Base-by-base conservation (phyloP, 805 yeast species). In the Wickerhamomyces rabaulensis region DNA sequence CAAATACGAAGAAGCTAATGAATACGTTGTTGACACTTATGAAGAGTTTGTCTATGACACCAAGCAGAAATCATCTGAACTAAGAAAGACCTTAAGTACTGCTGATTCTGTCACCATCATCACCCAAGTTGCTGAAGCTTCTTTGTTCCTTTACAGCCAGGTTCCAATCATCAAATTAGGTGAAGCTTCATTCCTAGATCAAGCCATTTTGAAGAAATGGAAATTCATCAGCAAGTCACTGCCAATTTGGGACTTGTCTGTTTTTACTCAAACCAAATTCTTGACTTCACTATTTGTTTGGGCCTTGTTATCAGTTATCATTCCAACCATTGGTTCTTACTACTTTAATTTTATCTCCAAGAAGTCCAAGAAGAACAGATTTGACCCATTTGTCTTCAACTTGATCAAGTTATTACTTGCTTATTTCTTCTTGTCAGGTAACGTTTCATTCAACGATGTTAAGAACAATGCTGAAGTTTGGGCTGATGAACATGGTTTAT, bases 331-430 rank as follows among this genome's bases (percentile, higher is more conserved):
- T 35, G 51, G 57, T 36, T 49, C 63, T 23, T 63, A 56, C 47
- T 63, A 62, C 53, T 49, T 64, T 45, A 64, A 64, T 51, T 64
- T 63, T 37, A 53, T 55, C 35, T 50, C 50, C 16, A 56, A 58
- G 47, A 60, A 57, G 47, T 49, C 48, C 16, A 54, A 49, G 38
- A 67, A 76, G 62, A 63, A 66, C 59, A 63, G 57, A 42, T 71
- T 60, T 61, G 87, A 80, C 60, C 84, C 86, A 38, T 70, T 80
- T 51, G 64, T 73, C 42, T 79, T 75, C 61, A 74, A 75, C 47
- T 61, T 80, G 53, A 50, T 69, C 44, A 78, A 79, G 59, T 60
- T 74, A 26, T 55, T 78, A 50, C 50, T 73, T 22, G 67, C 69
- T 51, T 71, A 68, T 60, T 60, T 67, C 48, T 55, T 72, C 48